Evolutionary conservation across 495 filamentous ascomycete genomes (phyloP).

Genomic region (Venustampulla echinocandica): DNA sequence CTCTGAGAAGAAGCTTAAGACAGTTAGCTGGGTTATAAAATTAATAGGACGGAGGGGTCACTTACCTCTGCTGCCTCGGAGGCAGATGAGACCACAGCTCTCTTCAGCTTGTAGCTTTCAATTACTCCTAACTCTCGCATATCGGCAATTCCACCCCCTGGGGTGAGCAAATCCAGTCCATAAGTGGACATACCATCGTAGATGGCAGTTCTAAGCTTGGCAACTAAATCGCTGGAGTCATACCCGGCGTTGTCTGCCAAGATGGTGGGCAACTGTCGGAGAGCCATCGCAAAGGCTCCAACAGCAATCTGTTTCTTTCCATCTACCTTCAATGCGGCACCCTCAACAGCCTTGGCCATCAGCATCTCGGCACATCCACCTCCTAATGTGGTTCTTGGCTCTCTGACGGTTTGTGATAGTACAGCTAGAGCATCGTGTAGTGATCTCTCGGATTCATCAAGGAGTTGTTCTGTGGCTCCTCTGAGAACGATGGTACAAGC

Average conservation of each 20-base stretch:
- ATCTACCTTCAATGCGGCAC: constrained; percentile 84
- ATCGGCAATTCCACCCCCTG: constrained; percentile 88
- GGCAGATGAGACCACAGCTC: constrained; percentile 88
- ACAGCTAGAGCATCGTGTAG: constrained; percentile 95
- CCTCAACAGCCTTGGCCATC: constrained; percentile 96
- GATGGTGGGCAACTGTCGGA: constrained; percentile 91
- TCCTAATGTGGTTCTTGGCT: constrained; percentile 87
- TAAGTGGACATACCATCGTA: constrained; percentile 90
- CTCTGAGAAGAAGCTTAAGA: constrained; percentile 57
- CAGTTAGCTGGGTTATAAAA: background rate
- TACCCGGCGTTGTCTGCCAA: constrained; percentile 95
- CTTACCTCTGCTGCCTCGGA: constrained; percentile 93
- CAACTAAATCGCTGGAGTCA: constrained; percentile 88
- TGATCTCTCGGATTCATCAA: constrained; percentile 93
- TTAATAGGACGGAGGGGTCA: constrained; percentile 1
- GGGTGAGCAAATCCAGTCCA: constrained; percentile 79
- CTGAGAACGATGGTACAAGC: constrained; percentile 96
- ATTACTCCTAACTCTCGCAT: constrained; percentile 95
- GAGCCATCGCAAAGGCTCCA: constrained; percentile 75
- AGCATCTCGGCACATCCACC: constrained; percentile 97
- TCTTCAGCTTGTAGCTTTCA: constrained; percentile 98
- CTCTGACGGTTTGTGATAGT: constrained; percentile 91
- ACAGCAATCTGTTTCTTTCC: constrained; percentile 96
- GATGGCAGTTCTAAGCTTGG: constrained; percentile 82
- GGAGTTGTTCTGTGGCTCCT: constrained; percentile 89